phyloP scores from a whole-genome alignment of 768 basidiomycete genomes.

The Amanita fuliginea region DNA sequence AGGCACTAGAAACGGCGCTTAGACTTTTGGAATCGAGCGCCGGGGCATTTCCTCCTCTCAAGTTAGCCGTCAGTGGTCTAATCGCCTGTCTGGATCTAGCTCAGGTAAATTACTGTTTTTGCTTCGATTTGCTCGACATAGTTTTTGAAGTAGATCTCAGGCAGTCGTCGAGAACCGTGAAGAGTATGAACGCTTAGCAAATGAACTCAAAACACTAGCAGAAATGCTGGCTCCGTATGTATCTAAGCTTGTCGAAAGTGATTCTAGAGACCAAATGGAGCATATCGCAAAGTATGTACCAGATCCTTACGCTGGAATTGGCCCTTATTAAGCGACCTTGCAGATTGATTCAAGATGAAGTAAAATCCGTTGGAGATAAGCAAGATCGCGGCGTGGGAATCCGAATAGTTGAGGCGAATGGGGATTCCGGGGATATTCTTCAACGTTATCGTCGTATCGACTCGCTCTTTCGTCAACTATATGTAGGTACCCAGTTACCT shows the following conservation, averaged over 20 bases:
- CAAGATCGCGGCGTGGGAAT: too few relatives aligned
- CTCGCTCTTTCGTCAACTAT: background rate
- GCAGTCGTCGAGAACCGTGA: too few relatives aligned
- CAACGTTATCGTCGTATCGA: background rate
- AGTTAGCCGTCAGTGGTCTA: too few relatives aligned
- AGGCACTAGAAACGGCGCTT: slow-evolving; percentile 5
- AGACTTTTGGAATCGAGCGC: too few relatives aligned
- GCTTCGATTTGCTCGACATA: background rate
- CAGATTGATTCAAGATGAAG: too few relatives aligned
- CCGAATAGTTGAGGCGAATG: too few relatives aligned
- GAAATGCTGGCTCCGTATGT: slow-evolving; percentile 6
- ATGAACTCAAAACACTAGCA: slow-evolving; percentile 5
- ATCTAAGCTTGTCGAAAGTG: background rate
- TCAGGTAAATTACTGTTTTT: slow-evolving; percentile 5
- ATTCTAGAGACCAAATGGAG: background rate
- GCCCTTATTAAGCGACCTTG: too few relatives aligned
- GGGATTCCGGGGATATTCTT: too few relatives aligned
- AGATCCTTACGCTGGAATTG: background rate
- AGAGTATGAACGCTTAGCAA: too few relatives aligned
- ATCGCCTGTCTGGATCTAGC: too few relatives aligned
- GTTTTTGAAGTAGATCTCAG: slow-evolving; percentile 5
- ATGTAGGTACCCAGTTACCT: background rate
- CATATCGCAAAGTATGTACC: background rate
- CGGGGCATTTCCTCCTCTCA: too few relatives aligned
- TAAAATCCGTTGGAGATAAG: too few relatives aligned